These are phyloP conservation scores for Teratosphaeria gauchensis DNA, from an alignment of 2,329 filamentous ascomycete genomes.

Conservation along the genomic window DNA sequence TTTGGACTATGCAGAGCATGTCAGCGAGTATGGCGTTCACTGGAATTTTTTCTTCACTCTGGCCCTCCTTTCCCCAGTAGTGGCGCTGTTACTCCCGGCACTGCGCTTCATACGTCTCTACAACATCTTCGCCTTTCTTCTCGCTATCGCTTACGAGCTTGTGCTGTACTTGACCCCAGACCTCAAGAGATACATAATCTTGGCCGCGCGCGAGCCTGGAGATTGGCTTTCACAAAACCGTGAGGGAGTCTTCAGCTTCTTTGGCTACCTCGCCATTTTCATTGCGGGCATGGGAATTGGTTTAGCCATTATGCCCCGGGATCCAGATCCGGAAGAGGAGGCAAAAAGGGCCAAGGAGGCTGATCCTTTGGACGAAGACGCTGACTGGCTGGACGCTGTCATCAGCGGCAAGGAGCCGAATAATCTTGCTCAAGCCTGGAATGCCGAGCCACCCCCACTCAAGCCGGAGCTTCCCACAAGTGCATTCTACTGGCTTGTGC, in stretches of 20 bases:
- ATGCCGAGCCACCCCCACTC: conserved; percentile 9
- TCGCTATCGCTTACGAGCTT: conserved; percentile 59
- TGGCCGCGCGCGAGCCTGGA: conserved; percentile 56
- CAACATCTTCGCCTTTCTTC: conserved; percentile 63
- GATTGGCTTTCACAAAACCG: conserved; percentile 81
- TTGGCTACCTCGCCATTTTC: conserved; percentile 91
- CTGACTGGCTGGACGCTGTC: conserved; percentile 25
- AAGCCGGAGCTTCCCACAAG: conserved; percentile 18
- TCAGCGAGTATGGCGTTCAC: conserved; percentile 94
- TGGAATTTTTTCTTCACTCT: conserved; percentile 99
- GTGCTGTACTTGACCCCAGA: conserved; percentile 59
- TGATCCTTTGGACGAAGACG: conserved; percentile 24
- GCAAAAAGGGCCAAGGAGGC: conserved; percentile 6
- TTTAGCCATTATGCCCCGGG: conserved; percentile 62
- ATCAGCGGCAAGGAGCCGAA: conserved; percentile 3
- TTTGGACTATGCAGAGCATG: conserved; percentile 91
- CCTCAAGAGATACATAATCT: conserved; percentile 75
- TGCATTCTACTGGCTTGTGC: conserved; percentile 42
- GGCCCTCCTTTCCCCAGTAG: conserved; percentile 76
- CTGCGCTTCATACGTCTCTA: conserved; percentile 59
- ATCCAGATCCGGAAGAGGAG: conserved; percentile 15
- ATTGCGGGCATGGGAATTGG: conserved; percentile 79
- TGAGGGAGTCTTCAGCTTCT: conserved; percentile 90
- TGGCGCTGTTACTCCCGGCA: conserved; percentile 69
- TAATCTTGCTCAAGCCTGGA: conserved; percentile 3